Evolutionary conservation across 257 asterid genomes (phyloP).

Genomic region (Fraxinus pennsylvanica): DNA sequence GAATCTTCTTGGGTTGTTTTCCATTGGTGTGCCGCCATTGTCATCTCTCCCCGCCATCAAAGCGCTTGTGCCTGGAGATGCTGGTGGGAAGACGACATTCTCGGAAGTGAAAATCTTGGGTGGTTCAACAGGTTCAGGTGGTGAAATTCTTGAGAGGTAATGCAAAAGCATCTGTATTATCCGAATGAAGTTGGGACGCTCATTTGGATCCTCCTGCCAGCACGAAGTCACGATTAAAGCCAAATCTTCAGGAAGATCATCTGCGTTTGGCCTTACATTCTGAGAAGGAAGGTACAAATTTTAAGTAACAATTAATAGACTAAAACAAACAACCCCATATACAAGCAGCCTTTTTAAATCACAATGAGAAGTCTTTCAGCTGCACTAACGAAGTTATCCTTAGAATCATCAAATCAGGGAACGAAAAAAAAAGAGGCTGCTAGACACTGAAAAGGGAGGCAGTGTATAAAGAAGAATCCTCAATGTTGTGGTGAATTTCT

Average conservation of each 20-base stretch:
- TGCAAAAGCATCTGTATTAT: conserved; percentile 92
- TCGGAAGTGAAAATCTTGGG: conserved; percentile 57
- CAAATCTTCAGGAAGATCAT: conserved; percentile 73
- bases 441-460: background rate
- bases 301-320: background rate
- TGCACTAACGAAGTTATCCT: no score
- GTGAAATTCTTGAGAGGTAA: conserved; percentile 65
- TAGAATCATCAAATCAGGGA: no score
- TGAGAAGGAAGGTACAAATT: conserved; percentile 32
- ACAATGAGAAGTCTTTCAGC: background rate
- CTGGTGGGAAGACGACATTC: conserved; percentile 73
- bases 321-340: background rate
- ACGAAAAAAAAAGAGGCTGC: no score
- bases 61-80: conserved; percentile 92
- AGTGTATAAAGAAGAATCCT: background rate
- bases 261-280: conserved; percentile 89
- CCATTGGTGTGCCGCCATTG: conserved; percentile 52
- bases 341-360: background rate
- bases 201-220: conserved; percentile 86
- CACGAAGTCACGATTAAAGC: conserved; percentile 82
- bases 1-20: conserved; percentile 49
- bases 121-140: conserved; percentile 63
- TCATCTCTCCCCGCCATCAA: conserved; percentile 73
- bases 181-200: conserved; percentile 85
- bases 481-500: background rate